Evolutionary conservation across 1,284 basidiomycete species (phyloP).

Genomic region (Cystobasidium slooffiae): DNA sequence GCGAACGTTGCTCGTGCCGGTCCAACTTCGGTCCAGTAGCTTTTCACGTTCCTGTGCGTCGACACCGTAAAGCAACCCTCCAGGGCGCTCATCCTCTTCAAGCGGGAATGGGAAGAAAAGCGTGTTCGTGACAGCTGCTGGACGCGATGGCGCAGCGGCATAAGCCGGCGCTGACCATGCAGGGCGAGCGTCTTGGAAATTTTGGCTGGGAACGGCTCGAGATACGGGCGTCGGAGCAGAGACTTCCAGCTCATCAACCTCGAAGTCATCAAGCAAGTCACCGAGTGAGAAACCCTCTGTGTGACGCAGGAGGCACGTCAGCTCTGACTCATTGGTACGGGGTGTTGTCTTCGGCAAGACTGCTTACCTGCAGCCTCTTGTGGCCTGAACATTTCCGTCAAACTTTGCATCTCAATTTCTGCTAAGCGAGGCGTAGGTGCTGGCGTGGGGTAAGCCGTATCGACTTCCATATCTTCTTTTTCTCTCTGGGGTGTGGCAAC

Average conservation of each 20-base stretch:
- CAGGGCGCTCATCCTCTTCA: conserved; percentile 64
- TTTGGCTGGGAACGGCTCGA: background rate
- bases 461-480: background rate
- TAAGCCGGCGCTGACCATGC: background rate
- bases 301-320: background rate
- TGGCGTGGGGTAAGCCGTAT: background rate
- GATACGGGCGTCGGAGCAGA: background rate
- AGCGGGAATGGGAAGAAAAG: conserved; percentile 94
- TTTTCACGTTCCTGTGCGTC: conserved; percentile 11
- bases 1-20: conserved; percentile 21
- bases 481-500: background rate
- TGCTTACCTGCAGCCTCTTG: conserved; percentile 30
- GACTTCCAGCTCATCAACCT: conserved; percentile 32
- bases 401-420: conserved; percentile 37
- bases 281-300: conserved; percentile 34
- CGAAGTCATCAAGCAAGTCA: conserved; percentile 33
- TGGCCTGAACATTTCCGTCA: conserved; percentile 44
- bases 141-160: conserved; percentile 55
- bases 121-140: conserved; percentile 97
- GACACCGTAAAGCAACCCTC: conserved; percentile 25
- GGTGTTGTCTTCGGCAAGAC: background rate
- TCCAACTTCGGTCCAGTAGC: conserved; percentile 32
- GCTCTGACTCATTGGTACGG: background rate
- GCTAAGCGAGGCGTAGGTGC: background rate
- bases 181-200: background rate